These are phyloP conservation scores for Stereocaulon alpinum DNA, from an alignment of 495 filamentous ascomycete genomes.

Conservation along the genomic window DNA sequence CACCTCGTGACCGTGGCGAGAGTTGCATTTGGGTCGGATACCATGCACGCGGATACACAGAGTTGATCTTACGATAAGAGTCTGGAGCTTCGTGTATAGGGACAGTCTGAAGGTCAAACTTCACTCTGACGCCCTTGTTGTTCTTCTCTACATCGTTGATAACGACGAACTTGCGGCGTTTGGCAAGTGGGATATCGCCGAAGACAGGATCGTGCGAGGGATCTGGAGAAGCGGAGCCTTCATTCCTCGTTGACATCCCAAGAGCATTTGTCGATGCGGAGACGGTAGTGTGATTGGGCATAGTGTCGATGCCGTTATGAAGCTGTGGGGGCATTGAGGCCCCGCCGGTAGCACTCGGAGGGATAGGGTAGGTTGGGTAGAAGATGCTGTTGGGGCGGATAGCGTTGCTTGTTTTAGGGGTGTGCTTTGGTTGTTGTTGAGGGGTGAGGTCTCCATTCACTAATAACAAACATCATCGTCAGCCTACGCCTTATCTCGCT, in stretches of 20 bases:
- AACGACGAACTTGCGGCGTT: slow-evolving; percentile 90
- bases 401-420: slow-evolving; percentile 33
- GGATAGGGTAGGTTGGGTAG: slow-evolving; percentile 56
- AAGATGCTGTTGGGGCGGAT: slow-evolving; percentile 72
- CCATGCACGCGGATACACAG: slow-evolving; percentile 82
- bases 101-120: slow-evolving; percentile 77
- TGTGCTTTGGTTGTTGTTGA: slow-evolving; percentile 15
- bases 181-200: slow-evolving; percentile 73
- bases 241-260: slow-evolving; percentile 29
- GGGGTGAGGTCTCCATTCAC: slow-evolving; percentile 17
- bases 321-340: slow-evolving; percentile 64
- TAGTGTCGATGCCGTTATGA: slow-evolving; percentile 51
- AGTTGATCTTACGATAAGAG: slow-evolving; percentile 76
- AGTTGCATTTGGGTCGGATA: slow-evolving; percentile 78
- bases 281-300: slow-evolving; percentile 32
- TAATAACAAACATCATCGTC: slow-evolving; percentile 7
- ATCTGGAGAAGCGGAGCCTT: slow-evolving; percentile 23
- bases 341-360: slow-evolving; percentile 39
- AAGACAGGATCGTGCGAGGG: slow-evolving; percentile 42
- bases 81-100: slow-evolving; percentile 91
- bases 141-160: slow-evolving; percentile 74
- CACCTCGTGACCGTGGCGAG: slow-evolving; percentile 52
- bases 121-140: slow-evolving; percentile 52
- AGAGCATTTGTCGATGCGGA: slow-evolving; percentile 23
- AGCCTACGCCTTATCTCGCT: slow-evolving; percentile 7